Evolutionary conservation across 306 rosid genomes (phyloP).

Genomic region (Castanopsis chinensis): DNA sequence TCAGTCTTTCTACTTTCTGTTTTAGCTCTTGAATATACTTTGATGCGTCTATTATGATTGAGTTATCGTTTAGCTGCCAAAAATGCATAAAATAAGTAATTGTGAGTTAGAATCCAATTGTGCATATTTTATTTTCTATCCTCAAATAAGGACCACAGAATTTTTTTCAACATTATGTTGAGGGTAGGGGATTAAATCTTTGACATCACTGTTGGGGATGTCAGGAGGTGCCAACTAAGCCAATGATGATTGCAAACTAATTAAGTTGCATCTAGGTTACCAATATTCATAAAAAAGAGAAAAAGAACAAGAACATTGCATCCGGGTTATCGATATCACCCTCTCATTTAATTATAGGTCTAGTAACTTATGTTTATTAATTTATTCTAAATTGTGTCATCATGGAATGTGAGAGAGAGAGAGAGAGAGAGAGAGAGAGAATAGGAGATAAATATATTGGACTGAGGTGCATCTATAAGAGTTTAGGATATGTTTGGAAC

Average conservation of each 20-base stretch:
- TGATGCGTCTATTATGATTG: conserved; percentile 89
- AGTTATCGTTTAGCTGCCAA: conserved; percentile 61
- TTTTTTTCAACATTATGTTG: too few species aligned
- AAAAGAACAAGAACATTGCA: too few species aligned
- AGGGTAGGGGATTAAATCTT: too few species aligned
- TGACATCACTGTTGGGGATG: too few species aligned
- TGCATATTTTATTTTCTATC: not conserved
- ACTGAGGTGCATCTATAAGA: not conserved
- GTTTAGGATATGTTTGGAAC: not conserved
- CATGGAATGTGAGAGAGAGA: not conserved
- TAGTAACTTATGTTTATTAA: not conserved
- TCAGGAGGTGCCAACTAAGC: too few species aligned
- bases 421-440: not conserved
- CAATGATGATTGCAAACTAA: not conserved
- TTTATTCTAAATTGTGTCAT: not conserved
- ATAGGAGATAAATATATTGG: not conserved
- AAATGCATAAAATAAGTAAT: conserved; percentile 8
- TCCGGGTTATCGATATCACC: not conserved
- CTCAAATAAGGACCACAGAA: not conserved
- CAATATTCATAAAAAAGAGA: not conserved
- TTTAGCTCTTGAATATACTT: conserved; percentile 84
- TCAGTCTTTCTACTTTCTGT: conserved; percentile 74
- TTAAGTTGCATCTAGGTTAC: too few species aligned
- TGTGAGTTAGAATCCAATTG: not conserved
- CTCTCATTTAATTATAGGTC: not conserved